phyloP scores from a whole-genome alignment of 108 stramenopile genomes.

The Nitzschia putrida region DNA sequence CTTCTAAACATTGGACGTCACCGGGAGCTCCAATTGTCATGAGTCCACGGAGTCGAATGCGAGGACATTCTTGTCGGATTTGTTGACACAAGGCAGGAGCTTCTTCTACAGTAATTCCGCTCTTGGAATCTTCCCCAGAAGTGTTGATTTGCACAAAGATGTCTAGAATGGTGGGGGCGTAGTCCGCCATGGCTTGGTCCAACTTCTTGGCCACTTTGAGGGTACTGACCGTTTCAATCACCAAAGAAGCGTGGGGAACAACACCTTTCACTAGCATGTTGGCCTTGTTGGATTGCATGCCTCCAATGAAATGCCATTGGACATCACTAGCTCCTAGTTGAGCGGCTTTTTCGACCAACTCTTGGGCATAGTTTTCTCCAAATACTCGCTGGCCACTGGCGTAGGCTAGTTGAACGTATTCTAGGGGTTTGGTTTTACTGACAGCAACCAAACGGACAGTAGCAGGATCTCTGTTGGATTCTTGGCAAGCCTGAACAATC shows the following conservation, averaged over 20 bases:
- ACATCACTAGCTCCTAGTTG: conserved; percentile 61
- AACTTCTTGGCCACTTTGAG: conserved; percentile 93
- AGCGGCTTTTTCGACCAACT: conserved; percentile 91
- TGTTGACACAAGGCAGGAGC: conserved; percentile 55
- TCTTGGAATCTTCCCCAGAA: conserved; percentile 93
- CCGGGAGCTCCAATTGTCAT: conserved; percentile 99
- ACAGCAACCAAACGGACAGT: conserved; percentile 86
- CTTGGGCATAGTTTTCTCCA: conserved; percentile 99
- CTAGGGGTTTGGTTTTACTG: conserved; percentile 93
- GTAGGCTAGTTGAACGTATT: conserved; percentile 84
- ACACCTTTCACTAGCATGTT: conserved; percentile 75
- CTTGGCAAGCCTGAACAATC: conserved; percentile 29
- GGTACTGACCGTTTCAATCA: conserved; percentile 90
- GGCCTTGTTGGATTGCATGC: conserved; percentile 96
- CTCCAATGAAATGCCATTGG: conserved; percentile 96
- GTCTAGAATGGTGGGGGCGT: conserved; percentile 35
- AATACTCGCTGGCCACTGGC: conserved; percentile 90
- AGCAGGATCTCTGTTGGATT: conserved; percentile 13
- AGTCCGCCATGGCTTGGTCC: conserved; percentile 71
- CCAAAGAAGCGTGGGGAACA: conserved; percentile 41
- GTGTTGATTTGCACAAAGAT: conserved; percentile 96
- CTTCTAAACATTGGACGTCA: conserved; percentile 83
- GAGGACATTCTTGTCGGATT: conserved; percentile 68
- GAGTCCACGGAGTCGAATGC: conserved; percentile 83
- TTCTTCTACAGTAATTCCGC: conserved; percentile 77